Base-by-base conservation (phyloP, 2,329 filamentous ascomycete genomes). In the Trichoderma endophyticum region DNA sequence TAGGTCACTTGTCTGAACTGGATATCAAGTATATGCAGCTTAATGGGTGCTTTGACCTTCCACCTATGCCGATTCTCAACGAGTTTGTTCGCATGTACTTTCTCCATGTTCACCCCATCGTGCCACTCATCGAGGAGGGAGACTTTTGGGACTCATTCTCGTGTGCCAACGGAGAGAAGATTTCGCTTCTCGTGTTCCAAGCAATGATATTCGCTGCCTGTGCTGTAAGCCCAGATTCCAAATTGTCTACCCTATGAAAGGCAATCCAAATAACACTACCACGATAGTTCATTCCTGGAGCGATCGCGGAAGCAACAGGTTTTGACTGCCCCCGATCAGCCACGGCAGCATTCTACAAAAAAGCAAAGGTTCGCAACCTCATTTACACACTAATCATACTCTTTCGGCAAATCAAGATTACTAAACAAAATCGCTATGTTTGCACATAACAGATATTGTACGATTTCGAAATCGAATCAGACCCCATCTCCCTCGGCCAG, bases 21-120 rank as follows among this genome's bases (percentile, higher is more conserved):
- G 73, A 74, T 60, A 43, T 73, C 8, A 60, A 63, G 1, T 74
- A 73, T 43, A 73, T 74, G 51, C 36, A 72, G 39, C 61, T 72
- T 7, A 74, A 72, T 28, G 73, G 74, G 11, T 75, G 76, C 43
- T 71, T 77, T 24, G 61, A 74, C 30, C 54, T 77, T 4, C 76
- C 75, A 7, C 56, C 24, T 9, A 72, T 72, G 60, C 30, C 63
- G 4, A 57, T 61, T 18, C 72, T 77, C 15, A 73, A 77, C 60
- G 73, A 76, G 24, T 71, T 77, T 28, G 24, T 76, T 14, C 57
- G 62, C 6, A 72, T 75, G 60, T 77, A 77, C 70, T 77, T 77
- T 39, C 56, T 75, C 2, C 74, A 77, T 30, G 71, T 76, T 3
- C 76, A 77, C 59, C 76, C 76, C 1, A 73, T 75, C 36, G 60